Percentiles rank a stretch among this genome's conserved stretches.
phyloP scores from a whole-genome alignment of 768 basidiomycete genomes.

The Royoungia palumana region DNA sequence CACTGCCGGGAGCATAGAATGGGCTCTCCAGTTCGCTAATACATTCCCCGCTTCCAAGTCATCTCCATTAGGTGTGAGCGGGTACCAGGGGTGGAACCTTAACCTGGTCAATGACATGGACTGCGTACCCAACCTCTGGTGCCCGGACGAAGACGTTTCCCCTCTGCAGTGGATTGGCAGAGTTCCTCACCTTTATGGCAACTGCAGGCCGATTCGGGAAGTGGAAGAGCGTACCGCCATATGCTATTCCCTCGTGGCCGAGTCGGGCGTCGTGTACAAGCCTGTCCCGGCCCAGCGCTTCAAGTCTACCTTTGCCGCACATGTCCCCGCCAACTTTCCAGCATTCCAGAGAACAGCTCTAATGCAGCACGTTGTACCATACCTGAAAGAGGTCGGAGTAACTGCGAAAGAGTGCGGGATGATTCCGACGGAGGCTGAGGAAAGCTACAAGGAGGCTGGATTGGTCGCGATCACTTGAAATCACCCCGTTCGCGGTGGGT shows the following conservation, averaged over 20 bases:
- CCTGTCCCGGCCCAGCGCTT: constrained; percentile 8
- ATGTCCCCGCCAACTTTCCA: neutral
- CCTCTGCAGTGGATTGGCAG: constrained; percentile 12
- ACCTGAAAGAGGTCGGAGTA: no score
- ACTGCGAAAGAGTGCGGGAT: no score
- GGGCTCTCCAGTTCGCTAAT: neutral
- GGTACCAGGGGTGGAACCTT: constrained; percentile 15
- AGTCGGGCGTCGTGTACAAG: constrained; percentile 1
- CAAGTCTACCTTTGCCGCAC: neutral
- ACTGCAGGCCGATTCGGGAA: neutral
- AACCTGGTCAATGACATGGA: constrained; percentile 18
- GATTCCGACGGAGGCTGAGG: no score
- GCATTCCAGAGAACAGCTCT: neutral
- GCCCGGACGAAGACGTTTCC: neutral
- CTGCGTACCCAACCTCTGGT: constrained; percentile 15
- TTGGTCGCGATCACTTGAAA: no score
- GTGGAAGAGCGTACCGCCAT: no score
- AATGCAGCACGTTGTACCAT: no score
- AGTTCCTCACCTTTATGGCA: constrained; percentile 9
- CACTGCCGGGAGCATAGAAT: constrained; percentile 5
- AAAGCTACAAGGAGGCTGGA: no score
- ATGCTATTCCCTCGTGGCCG: neutral
- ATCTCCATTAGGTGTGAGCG: no score
- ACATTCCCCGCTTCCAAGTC: neutral
- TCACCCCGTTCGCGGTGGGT: no score